Conservation (phyloP, 1,284 basidiomycete species). For the Cutaneotrichosporon arboriforme region DNA sequence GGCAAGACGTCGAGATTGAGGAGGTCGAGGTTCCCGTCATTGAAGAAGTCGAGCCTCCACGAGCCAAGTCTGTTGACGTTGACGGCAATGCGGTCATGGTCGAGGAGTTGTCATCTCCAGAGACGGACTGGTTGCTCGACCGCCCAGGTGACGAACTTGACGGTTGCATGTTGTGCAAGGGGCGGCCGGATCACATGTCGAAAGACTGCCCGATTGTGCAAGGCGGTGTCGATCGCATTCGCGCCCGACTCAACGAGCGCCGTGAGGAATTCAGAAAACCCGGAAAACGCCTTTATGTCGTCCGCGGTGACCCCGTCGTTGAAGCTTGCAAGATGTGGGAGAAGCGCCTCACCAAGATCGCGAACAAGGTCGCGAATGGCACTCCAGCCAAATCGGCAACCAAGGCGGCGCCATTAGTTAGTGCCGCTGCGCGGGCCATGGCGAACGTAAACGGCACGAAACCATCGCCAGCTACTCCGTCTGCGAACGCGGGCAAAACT, state of each 20-base stretch:
- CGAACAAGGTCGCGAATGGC: conserved; percentile 8
- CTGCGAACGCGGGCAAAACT: not conserved
- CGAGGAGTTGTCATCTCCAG: too few species aligned
- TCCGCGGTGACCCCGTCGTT: conserved; percentile 8
- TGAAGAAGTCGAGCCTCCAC: not conserved
- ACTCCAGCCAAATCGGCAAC: not conserved
- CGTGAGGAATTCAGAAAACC: not conserved
- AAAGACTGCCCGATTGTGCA: conserved; percentile 31
- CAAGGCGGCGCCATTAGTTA: not conserved
- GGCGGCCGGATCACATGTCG: conserved; percentile 20
- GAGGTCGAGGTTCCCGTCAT: not conserved
- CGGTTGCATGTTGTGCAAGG: not conserved
- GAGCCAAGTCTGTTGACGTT: too few species aligned
- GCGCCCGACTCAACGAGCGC: conserved; percentile 15
- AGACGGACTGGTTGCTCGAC: too few species aligned
- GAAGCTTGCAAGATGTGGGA: conserved; percentile 32
- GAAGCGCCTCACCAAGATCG: conserved; percentile 16
- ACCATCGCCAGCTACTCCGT: not conserved
- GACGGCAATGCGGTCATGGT: conserved; percentile 5
- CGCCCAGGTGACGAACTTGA: not conserved
- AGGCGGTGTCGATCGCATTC: conserved; percentile 20
- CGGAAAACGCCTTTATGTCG: not conserved
- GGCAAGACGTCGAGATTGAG: not conserved
- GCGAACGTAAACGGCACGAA: not conserved
- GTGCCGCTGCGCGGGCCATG: not conserved